Base-by-base conservation (phyloP, 495 filamentous ascomycete genomes). In the Talaromyces adpressus region DNA sequence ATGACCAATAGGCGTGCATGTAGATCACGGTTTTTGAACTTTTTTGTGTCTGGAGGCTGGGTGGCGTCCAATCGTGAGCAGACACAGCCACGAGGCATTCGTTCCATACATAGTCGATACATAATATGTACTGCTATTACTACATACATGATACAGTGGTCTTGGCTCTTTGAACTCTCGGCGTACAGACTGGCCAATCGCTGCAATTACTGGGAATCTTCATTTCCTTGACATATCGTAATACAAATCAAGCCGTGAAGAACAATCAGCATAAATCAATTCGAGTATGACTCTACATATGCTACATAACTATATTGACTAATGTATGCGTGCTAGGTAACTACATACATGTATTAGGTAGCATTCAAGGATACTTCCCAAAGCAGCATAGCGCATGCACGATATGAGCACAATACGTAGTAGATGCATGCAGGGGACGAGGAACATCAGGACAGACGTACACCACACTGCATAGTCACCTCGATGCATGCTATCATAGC, bases 111-210 rank as follows among this genome's bases (percentile, higher is more conserved):
- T 20, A 29, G n/a, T 56, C 18, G 8, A 56, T 56, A 22, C 22
- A 29, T 56, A 56, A 8, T 56, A 56, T 14, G 22, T 56, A 30
- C 22, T 14, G 29, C n/a, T n/a, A 57, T 27, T 16, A 16, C n/a
- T 41, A 41, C 36, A 41, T 16, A 41, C 25, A 57, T 57, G 53
- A 57, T n/a, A 57, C 53, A 57, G 32, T 57, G 30, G 53, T 27
- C 45, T 49, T 18, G n/a, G 6, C 39, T 20, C 45, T 18, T 49
- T 49, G 29, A 7, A 49, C 14, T 41, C 36, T 39, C 36, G 36
- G 36, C 14, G 36, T 41, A 36, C 36, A 16, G 2, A 9, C 14
- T 41, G 18, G 45, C 45, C 45, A 49, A 49, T 49, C 45, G 22
- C 36, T 36, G 36, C 14, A 41, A 0, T 41, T 36, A 36, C 12